These are phyloP conservation scores for Helminthosporium solani DNA, from an alignment of 2,329 filamentous ascomycete genomes.

Conservation along the genomic window DNA sequence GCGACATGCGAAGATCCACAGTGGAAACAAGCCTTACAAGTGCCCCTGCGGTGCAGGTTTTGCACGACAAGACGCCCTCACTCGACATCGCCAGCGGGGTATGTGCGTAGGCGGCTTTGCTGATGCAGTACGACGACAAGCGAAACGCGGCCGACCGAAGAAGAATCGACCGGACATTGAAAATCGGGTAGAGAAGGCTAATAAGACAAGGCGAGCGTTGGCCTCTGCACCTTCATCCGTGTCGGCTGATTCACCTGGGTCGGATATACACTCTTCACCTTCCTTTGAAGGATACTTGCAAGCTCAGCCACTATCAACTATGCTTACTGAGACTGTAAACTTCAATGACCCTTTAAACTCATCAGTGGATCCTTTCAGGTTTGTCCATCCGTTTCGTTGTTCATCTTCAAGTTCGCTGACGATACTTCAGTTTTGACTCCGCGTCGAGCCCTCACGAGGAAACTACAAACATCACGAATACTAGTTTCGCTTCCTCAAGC, in stretches of 20 bases:
- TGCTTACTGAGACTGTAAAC: constrained; percentile 24
- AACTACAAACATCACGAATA: constrained; percentile 18
- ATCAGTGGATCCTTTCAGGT: constrained; percentile 37
- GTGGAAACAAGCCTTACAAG: constrained; percentile 89
- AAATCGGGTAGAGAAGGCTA: constrained; percentile 58
- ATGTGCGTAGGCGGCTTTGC: constrained; percentile 97
- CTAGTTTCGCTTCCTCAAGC: constrained; percentile 30
- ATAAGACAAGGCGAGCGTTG: constrained; percentile 49
- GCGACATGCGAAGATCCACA: constrained; percentile 96
- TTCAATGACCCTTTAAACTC: constrained; percentile 32
- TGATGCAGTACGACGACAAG: constrained; percentile 67
- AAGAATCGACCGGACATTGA: constrained; percentile 63
- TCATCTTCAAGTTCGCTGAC: constrained; percentile 15
- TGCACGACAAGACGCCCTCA: constrained; percentile 91
- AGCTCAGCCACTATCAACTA: constrained; percentile 18
- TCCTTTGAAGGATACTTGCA: constrained; percentile 28
- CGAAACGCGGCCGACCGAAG: constrained; percentile 66
- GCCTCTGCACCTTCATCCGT: constrained; percentile 36
- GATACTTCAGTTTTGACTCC: constrained; percentile 28
- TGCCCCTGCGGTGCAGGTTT: constrained; percentile 95
- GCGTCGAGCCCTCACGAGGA: constrained; percentile 33
- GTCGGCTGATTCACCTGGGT: constrained; percentile 36
- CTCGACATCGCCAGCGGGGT: constrained; percentile 87
- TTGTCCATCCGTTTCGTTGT: constrained; percentile 6
- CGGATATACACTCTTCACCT: constrained; percentile 32